Conservation (phyloP, 2,329 filamentous ascomycete species). For the Myriosclerotinia duriaeana region DNA sequence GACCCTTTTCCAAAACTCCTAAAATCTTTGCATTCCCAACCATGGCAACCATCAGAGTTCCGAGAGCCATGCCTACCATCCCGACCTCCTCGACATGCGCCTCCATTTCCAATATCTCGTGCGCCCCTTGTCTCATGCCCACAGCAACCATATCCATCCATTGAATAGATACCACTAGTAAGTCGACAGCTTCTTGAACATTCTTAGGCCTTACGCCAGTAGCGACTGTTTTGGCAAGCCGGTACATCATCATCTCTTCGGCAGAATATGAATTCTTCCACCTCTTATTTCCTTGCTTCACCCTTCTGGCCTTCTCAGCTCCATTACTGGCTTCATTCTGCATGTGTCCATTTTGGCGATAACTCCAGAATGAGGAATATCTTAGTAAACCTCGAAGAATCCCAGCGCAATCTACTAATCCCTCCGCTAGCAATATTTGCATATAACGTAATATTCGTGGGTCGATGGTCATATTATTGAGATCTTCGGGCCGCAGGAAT, state of each 20-base stretch:
- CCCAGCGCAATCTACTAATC: slow-evolving; percentile 54
- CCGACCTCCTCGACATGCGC: slow-evolving; percentile 54
- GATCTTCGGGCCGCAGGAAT: slow-evolving; percentile 54
- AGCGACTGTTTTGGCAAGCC: slow-evolving; percentile 40
- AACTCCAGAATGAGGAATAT: slow-evolving; percentile 45
- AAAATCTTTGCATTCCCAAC: slow-evolving; percentile 60
- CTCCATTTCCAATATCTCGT: slow-evolving; percentile 46
- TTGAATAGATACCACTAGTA: slow-evolving; percentile 52
- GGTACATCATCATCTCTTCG: slow-evolving; percentile 41
- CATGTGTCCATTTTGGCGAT: slow-evolving; percentile 22
- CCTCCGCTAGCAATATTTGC: slow-evolving; percentile 52
- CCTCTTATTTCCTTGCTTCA: slow-evolving; percentile 34
- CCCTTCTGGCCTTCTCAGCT: slow-evolving; percentile 27
- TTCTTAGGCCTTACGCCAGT: slow-evolving; percentile 51
- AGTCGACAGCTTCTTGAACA: slow-evolving; percentile 50
- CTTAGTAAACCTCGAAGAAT: slow-evolving; percentile 56
- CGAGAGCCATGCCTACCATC: slow-evolving; percentile 62
- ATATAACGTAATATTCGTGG: slow-evolving; percentile 60
- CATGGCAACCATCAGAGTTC: slow-evolving; percentile 60
- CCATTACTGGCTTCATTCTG: slow-evolving; percentile 28
- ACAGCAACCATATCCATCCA: slow-evolving; percentile 61
- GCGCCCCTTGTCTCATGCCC: slow-evolving; percentile 48
- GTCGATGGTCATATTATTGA: slow-evolving; percentile 51
- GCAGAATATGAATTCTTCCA: slow-evolving; percentile 58
- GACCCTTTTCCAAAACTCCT: slow-evolving; percentile 52